Evolutionary conservation across 768 basidiomycete genomes (phyloP).

Genomic region (Boletales sp.): DNA sequence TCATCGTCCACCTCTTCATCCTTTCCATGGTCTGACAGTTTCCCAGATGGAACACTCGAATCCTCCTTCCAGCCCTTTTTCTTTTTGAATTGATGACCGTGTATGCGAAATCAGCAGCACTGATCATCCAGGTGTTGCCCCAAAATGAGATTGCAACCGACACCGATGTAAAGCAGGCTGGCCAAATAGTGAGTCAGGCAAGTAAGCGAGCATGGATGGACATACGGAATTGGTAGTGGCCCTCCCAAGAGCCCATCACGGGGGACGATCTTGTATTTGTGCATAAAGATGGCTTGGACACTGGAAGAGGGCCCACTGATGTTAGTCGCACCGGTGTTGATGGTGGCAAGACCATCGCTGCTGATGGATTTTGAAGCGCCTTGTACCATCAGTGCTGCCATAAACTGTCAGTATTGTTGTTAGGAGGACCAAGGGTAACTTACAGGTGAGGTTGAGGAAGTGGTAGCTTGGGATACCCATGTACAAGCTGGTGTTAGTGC

Average conservation of each 20-base stretch:
- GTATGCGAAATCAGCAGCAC: slow-evolving; percentile 45
- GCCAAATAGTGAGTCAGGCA: not conserved
- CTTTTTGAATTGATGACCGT: slow-evolving; percentile 34
- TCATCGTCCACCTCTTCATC: too few species aligned
- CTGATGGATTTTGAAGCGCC: slow-evolving; percentile 21
- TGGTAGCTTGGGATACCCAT: slow-evolving; percentile 46
- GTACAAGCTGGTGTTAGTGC: slow-evolving; percentile 47
- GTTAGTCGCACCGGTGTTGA: slow-evolving; percentile 63
- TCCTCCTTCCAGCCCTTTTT: too few species aligned
- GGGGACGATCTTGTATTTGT: slow-evolving; percentile 41
- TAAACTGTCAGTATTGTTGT: not conserved
- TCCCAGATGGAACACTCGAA: too few species aligned
- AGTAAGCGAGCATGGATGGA: not conserved
- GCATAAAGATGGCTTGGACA: slow-evolving; percentile 41
- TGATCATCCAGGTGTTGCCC: slow-evolving; percentile 44
- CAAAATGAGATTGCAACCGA: slow-evolving; percentile 43
- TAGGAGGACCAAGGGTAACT: slow-evolving; percentile 2
- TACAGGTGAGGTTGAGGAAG: slow-evolving; percentile 40
- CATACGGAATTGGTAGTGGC: slow-evolving; percentile 48
- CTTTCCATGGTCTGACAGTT: too few species aligned
- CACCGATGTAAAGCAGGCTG: slow-evolving; percentile 37
- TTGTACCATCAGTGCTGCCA: slow-evolving; percentile 36
- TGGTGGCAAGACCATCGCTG: slow-evolving; percentile 36
- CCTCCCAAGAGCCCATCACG: slow-evolving; percentile 34
- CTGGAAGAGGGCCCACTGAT: slow-evolving; percentile 45